Base-by-base conservation (phyloP, 2,329 filamentous ascomycete genomes). In the Talaromyces verruculosus region DNA sequence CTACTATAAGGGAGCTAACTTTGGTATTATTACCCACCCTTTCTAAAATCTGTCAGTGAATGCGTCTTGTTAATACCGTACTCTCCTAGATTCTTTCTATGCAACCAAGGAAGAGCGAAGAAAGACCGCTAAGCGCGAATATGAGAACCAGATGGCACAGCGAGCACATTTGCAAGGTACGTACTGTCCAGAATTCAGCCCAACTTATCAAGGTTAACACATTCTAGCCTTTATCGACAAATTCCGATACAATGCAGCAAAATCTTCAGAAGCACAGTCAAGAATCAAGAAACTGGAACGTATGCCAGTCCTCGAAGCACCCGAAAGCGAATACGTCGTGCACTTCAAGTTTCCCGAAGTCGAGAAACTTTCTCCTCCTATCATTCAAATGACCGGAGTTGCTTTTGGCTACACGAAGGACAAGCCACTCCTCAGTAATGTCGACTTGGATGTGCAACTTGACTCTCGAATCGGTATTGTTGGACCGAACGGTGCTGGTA, bases 401-500 rank as follows among this genome's bases (percentile, higher is more conserved):
- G 88, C 88, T 0, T 99, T 99, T 76, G 93, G 94, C 59, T 99
- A 99, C 81, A 87, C 82, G 6, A 82, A 84, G 68, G 93, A 96
- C 75, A 92, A 91, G 13, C 87, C 89, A 28, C 85, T 99, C 49
- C 87, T 99, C 49, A 87, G 82, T 70, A 89, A 97, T 72, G 91
- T 99, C 67, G 95, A 99, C 74, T 85, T 99, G 28, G 94, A 98
- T 77, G 95, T 99, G 17, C 95, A 99, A 79, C 89, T 99, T 49
- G 95, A 99, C 81, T 98, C 94, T 8, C 91, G 95, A 69, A 99
- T 99, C 72, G 95, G 95, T 75, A 99, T 99, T 75, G 94, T 99
- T n/a, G 95, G 95, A 17, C 95, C 95, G 74, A 99, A 99, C 84
- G 95, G 95, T 80, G 95, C 95, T 53, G 95, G 95, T 85, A 99